Base-by-base conservation (phyloP, 352 stramenopile genomes). In the Phytopythium ostracodes region DNA sequence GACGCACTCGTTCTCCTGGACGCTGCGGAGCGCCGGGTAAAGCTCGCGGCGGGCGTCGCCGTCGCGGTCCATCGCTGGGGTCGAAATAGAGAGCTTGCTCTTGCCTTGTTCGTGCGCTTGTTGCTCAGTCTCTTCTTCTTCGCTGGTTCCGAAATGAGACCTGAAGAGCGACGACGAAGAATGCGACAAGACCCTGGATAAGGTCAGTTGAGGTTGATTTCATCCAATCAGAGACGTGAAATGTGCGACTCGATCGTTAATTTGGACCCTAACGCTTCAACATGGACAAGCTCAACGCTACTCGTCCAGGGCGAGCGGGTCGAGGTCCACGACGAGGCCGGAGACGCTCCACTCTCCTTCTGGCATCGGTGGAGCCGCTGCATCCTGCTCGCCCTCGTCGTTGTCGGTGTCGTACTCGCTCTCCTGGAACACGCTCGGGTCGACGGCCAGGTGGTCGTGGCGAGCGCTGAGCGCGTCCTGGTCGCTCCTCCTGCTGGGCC, bases 351-450 rank as follows among this genome's bases (percentile, higher is more conserved):
- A 11, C 33, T 4, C 14, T 27, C 29, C 29, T 33, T 7, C 29
- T 33, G 29, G 14, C 1, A 3, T 33, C 29, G 4, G 29, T 7
- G 3, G 29, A 33, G n/a, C n/a, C 29, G 7, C 29, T 7, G 33
- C 33, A 10, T 38, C 7, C 33, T 38, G 33, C 24, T 44, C 33
- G n/a, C 8, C 31, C n/a, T 49, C 53, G 22, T 59, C 53, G 24
- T 22, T n/a, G 2, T 59, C 53, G 2, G n/a, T 36, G 4, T 25
- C 53, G 22, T 59, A 49, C 53, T 59, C 53, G 22, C 53, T 59
- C 35, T 49, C 53, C n/a, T 59, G 53, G 53, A 59, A 59, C 17
- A 24, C 15, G 35, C 53, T 59, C 12, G 53, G 53, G 35, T 59
- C 53, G 4, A 59, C 53, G 12, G 22, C 35, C 22, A 59, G 53